Evolutionary conservation across 257 asterid species (phyloP), one percentile per base, ranked within the genome.

Genomic region (Petrea volubilis): DNA sequence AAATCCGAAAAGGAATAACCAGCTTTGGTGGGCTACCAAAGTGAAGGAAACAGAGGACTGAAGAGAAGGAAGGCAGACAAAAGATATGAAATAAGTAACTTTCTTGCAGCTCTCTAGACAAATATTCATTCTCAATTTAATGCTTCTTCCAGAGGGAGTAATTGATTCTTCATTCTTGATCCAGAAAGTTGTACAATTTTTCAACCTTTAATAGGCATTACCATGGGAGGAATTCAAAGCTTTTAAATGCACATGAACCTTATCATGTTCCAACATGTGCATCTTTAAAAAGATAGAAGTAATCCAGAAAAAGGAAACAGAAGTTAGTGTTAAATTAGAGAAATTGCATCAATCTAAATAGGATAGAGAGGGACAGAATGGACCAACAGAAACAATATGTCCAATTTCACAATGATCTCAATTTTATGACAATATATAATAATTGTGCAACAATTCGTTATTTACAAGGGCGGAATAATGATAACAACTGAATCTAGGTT

Each of bases 321-420:
- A 51, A 29, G 64, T 38, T 23, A 6, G 23, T 6, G 3, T 41
- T 49, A 24, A 25, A 62, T 40, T 31, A 60, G 28, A 47, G 36
- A 49, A 40, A 36, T 21, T 15, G 43, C 7, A 17, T 21, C 7
- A 14, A 23, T 1, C n/a, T n/a, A n/a, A n/a, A n/a, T n/a, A n/a
- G n/a, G n/a, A n/a, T n/a, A n/a, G n/a, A n/a, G n/a, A n/a, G n/a
- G n/a, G n/a, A n/a, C n/a, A n/a, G n/a, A n/a, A n/a, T n/a, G n/a
- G n/a, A n/a, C n/a, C n/a, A n/a, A n/a, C n/a, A n/a, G 17, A 2
- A 24, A 34, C 7, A 53, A 14, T 33, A 9, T 14, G 41, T 53
- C 40, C 23, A 24, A 40, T 41, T 64, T 72, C 58, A 63, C 28
- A 27, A 41, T 53, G 12, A 53, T 18, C 67, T 56, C 67, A 73